Evolutionary conservation across 2,329 filamentous ascomycete genomes (phyloP).

Genomic region (Emmonsiellopsis sp.): DNA sequence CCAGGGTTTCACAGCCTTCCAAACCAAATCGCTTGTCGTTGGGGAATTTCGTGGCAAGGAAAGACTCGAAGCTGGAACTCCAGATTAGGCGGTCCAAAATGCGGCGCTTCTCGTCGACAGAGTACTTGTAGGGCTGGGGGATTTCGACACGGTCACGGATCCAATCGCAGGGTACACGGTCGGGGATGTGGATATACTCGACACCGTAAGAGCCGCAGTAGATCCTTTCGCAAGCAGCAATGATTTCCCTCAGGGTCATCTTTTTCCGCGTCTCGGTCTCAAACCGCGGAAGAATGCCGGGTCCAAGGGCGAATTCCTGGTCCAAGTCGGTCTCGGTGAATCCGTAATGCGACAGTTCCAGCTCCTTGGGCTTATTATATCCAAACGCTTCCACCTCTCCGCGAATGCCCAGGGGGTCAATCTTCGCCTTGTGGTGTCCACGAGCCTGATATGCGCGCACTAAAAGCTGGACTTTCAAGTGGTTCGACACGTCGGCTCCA

Average conservation of each 20-base stretch:
- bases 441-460: slow-evolving; percentile 96
- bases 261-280: slow-evolving; percentile 79
- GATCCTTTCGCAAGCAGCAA: slow-evolving; percentile 83
- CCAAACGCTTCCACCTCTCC: slow-evolving; percentile 75
- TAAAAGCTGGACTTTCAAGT: slow-evolving; percentile 94
- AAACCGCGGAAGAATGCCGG: slow-evolving; percentile 91
- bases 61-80: slow-evolving; percentile 94
- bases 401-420: slow-evolving; percentile 90
- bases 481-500: slow-evolving; percentile 81
- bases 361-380: slow-evolving; percentile 81
- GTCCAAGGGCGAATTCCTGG: slow-evolving; percentile 81
- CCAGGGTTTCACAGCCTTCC: slow-evolving; percentile 91
- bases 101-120: slow-evolving; percentile 93
- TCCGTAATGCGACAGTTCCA: slow-evolving; percentile 86
- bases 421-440: slow-evolving; percentile 96
- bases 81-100: slow-evolving; percentile 97
- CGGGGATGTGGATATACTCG: slow-evolving; percentile 98
- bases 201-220: slow-evolving; percentile 97
- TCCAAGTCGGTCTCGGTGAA: slow-evolving; percentile 93
- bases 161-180: slow-evolving; percentile 97
- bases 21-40: slow-evolving; percentile 99
- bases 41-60: slow-evolving; percentile 94
- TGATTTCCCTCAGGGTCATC: slow-evolving; percentile 94
- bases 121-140: slow-evolving; percentile 91
- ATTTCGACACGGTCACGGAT: slow-evolving; percentile 90